A percentile compares a stretch with the other conserved stretches of the same genome.
Conservation (phyloP, 2,329 filamentous ascomycete species). For the Fusarium chuoi region DNA sequence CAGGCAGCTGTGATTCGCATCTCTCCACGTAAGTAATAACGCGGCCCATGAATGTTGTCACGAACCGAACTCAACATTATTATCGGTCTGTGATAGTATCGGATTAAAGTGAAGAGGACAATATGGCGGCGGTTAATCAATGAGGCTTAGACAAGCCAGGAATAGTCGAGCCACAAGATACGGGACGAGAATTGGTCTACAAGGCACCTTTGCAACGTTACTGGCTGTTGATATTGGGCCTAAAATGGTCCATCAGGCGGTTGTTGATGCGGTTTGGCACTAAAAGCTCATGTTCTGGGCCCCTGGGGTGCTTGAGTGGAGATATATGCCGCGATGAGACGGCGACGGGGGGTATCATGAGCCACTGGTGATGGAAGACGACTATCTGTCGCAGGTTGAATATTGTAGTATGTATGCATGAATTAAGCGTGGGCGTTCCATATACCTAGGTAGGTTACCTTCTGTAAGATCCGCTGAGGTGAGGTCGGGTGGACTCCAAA, state of each 20-base stretch:
- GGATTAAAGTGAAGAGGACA: slow-evolving; percentile 1
- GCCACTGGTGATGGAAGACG: slow-evolving; percentile 12
- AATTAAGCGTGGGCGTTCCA: slow-evolving; percentile 4
- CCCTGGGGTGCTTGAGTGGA: slow-evolving; percentile 25
- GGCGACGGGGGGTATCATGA: background rate
- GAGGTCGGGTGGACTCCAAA: slow-evolving; percentile 6
- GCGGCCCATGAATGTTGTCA: slow-evolving; percentile 11
- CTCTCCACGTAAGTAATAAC: slow-evolving; percentile 15
- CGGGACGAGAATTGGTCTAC: slow-evolving; percentile 20
- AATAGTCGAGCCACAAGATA: slow-evolving; percentile 31
- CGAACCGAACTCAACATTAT: background rate
- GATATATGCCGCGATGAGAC: slow-evolving; percentile 24
- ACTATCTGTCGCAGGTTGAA: background rate
- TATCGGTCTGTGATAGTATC: background rate
- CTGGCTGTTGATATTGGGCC: slow-evolving; percentile 35
- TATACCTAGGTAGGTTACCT: no score
- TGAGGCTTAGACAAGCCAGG: slow-evolving; percentile 36
- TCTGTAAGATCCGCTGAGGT: no score
- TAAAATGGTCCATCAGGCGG: slow-evolving; percentile 33
- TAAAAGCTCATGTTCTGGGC: slow-evolving; percentile 20
- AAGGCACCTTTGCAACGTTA: slow-evolving; percentile 33
- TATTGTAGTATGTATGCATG: background rate
- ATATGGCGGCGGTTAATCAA: slow-evolving; percentile 28
- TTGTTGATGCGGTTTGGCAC: slow-evolving; percentile 35
- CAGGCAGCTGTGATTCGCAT: slow-evolving; percentile 15